These are phyloP conservation scores for Candida silvicultrix DNA, from an alignment of 805 yeast species.

Conservation along the genomic window DNA sequence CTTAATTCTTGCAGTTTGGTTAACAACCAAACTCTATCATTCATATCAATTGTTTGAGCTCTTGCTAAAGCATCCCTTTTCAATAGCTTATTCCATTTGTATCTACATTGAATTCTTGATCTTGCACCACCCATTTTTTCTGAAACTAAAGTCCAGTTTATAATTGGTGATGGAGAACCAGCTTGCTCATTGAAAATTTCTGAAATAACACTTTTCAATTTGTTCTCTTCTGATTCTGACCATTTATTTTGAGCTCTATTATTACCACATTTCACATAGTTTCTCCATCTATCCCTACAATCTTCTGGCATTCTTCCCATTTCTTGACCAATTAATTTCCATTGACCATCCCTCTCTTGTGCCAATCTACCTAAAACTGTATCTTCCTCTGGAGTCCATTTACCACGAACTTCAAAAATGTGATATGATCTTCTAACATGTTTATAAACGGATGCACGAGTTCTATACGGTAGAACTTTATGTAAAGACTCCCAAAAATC, in stretches of 20 bases:
- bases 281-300: constrained; percentile 94
- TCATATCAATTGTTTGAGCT: constrained; percentile 35
- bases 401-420: constrained; percentile 80
- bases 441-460: constrained; percentile 86
- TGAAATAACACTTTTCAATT: constrained; percentile 47
- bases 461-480: constrained; percentile 73
- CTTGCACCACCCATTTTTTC: constrained; percentile 86
- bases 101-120: constrained; percentile 90
- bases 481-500: constrained; percentile 84
- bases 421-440: constrained; percentile 90
- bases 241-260: constrained; percentile 74
- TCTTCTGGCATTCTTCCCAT: constrained; percentile 97
- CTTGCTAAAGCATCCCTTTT: constrained; percentile 48
- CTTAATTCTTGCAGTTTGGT: constrained; percentile 38
- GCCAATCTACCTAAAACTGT: constrained; percentile 56
- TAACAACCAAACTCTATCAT: constrained; percentile 46
- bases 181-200: constrained; percentile 37
- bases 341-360: constrained; percentile 66
- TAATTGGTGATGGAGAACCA: constrained; percentile 29
- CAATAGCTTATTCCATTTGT: constrained; percentile 85
- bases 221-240: constrained; percentile 66
- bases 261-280: constrained; percentile 87
- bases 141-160: constrained; percentile 90
- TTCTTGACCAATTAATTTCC: constrained; percentile 78
- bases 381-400: constrained; percentile 86